Evolutionary conservation across 169 alveolate species (phyloP).

Genomic region (Neospora caninum): DNA sequence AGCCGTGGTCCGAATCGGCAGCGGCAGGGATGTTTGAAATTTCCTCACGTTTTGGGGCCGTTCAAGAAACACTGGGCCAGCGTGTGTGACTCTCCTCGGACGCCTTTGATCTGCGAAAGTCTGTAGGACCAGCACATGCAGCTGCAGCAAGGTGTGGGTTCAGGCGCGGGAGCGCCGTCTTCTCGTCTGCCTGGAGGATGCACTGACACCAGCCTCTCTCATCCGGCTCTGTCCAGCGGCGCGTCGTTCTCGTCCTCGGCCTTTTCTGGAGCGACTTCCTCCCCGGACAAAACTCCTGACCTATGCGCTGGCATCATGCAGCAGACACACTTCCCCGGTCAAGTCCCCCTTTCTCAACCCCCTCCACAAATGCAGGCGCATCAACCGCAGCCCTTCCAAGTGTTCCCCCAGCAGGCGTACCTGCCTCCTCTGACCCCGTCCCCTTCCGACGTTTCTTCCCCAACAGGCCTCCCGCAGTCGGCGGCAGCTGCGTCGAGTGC

Average conservation of each 20-base stretch:
- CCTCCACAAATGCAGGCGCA: not conserved
- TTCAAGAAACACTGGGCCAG: no score
- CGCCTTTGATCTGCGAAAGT: no score
- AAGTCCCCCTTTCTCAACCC: not conserved
- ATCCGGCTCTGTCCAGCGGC: not conserved
- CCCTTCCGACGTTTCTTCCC: not conserved
- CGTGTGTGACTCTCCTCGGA: no score
- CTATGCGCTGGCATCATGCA: not conserved
- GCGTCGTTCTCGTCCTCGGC: not conserved
- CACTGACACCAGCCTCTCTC: not conserved
- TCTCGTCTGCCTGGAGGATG: not conserved
- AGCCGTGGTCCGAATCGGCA: no score
- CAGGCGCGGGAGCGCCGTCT: slow-evolving; percentile 3
- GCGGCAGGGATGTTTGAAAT: no score
- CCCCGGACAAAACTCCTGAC: not conserved
- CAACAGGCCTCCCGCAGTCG: not conserved
- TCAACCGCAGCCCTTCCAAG: not conserved
- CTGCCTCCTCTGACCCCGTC: not conserved
- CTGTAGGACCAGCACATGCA: not conserved
- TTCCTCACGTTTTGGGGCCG: no score
- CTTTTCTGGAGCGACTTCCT: not conserved
- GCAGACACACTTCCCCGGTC: not conserved
- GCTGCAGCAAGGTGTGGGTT: not conserved
- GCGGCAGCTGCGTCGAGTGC: not conserved
- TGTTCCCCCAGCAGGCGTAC: not conserved